Evolutionary conservation across 345 rosid genomes (phyloP), one percentile per base, ranked within the genome.

Genomic region (thale cress (Arabidopsis thaliana)): DNA sequence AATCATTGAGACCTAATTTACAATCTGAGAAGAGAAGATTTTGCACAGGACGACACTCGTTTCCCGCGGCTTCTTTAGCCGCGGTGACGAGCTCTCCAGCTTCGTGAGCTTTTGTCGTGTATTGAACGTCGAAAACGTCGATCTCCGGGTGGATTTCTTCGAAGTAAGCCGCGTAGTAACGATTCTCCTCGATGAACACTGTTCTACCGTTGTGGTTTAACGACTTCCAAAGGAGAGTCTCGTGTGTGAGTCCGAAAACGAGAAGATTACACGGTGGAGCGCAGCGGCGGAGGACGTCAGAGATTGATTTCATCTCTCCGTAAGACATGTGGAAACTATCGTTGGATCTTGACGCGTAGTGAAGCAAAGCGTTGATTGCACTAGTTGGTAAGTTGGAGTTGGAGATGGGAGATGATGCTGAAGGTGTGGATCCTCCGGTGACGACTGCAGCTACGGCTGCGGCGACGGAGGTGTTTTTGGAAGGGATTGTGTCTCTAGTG

Each of bases 141-240:
- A 95, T 76, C 62, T 95, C 99, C 0, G 99, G 99, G 59, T 95
- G 97, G 45, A 88, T 34, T 57, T 92, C 93, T 69, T 95, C 99
- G 58, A 67, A 87, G 44, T 95, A 95, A 7, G 99, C 93, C 0
- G 99, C 99, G 71, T 95, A 95, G 59, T 95, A 94, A 6, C 97
- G 81, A 59, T 94, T 94, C 78, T 94, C 99, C 0, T 94, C 97
- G 69, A 94, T 80, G 82, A 85, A 91, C 6, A 94, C 83, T 0
- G 98, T 91, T 1, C 95, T 84, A 8, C 99, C 97, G 28, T 92
- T 85, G 79, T 87, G 89, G 78, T 95, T 95, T 20, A 95, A 80
- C 0, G 99, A 80, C 51, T 90, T 91, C 99, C 99, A 91, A 51
- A 95, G 89, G 51, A 90, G 93, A 75, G 99, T 91, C 67, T 95